phyloP scores from a whole-genome alignment of 2,329 filamentous ascomycete species.

The Penicillium sp. region DNA sequence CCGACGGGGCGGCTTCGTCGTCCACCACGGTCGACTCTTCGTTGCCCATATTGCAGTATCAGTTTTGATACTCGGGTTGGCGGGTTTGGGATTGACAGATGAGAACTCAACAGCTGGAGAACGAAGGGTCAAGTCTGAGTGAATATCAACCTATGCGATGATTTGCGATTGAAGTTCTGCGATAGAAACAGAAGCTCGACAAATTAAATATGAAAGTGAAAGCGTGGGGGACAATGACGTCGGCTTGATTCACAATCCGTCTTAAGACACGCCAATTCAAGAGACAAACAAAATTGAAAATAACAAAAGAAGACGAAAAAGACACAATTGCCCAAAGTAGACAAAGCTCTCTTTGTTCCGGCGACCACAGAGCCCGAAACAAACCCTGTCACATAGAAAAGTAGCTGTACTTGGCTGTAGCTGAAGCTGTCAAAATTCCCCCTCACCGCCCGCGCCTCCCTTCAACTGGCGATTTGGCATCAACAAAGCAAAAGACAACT shows the following conservation, averaged over 20 bases:
- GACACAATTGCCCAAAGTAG: neutral
- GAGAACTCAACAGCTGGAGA: neutral
- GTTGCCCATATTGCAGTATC: slow-evolving; percentile 68
- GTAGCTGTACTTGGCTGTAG: neutral
- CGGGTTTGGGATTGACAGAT: slow-evolving; percentile 20
- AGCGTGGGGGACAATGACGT: slow-evolving; percentile 16
- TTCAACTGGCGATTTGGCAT: slow-evolving; percentile 19
- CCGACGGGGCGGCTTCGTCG: slow-evolving; percentile 60
- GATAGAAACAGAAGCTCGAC: neutral
- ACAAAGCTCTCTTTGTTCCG: neutral
- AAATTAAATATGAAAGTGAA: slow-evolving; percentile 2
- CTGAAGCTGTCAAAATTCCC: slow-evolving; percentile 2
- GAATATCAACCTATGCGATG: neutral
- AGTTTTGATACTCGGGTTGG: slow-evolving; percentile 21
- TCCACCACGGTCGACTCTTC: slow-evolving; percentile 68
- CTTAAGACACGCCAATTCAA: neutral
- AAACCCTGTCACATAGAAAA: neutral
- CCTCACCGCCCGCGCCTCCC: slow-evolving; percentile 15
- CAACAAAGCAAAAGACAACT: slow-evolving; percentile 6
- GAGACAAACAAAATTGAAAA: neutral
- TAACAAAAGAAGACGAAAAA: neutral
- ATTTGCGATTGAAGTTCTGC: neutral
- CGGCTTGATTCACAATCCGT: slow-evolving; percentile 6
- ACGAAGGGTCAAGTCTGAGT: neutral
- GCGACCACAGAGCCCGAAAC: neutral